These are phyloP conservation scores for Leccinellum albellum DNA, from an alignment of 768 basidiomycete species.

Conservation along the genomic window DNA sequence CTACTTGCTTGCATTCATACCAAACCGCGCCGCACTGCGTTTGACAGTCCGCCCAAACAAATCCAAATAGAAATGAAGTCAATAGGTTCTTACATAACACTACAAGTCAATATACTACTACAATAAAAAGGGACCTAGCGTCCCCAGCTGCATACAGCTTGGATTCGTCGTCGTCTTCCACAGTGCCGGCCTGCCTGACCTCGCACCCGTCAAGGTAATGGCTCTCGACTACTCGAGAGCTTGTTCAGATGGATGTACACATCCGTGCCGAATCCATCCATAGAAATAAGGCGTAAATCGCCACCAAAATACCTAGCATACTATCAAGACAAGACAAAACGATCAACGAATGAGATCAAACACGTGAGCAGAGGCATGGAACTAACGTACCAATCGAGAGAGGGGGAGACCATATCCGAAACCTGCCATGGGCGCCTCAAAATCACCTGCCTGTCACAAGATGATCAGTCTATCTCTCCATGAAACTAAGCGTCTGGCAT, in stretches of 20 bases:
- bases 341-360: neutral
- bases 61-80: conserved; percentile 11
- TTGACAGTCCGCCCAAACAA: conserved; percentile 11
- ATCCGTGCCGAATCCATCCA: conserved; percentile 95
- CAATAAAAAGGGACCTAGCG: no score
- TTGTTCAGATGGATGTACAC: conserved; percentile 89
- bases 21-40: conserved; percentile 5
- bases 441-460: conserved; percentile 63
- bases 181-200: neutral
- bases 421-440: conserved; percentile 97
- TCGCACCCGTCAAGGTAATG: conserved; percentile 42
- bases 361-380: neutral
- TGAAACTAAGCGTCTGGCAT: neutral
- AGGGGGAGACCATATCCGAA: conserved; percentile 93
- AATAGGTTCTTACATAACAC: neutral
- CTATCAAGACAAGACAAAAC: conserved; percentile 30
- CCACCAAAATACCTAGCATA: conserved; percentile 95
- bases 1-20: conserved; percentile 11
- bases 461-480: neutral
- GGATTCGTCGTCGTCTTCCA: neutral
- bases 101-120: no score
- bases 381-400: conserved; percentile 69
- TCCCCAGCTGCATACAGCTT: neutral
- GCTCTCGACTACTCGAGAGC: conserved; percentile 80
- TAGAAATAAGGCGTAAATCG: conserved; percentile 87